Percentiles rank a stretch among this genome's conserved stretches.
Conservation (phyloP, 805 yeast species). For the Teunomyces kruisii region DNA sequence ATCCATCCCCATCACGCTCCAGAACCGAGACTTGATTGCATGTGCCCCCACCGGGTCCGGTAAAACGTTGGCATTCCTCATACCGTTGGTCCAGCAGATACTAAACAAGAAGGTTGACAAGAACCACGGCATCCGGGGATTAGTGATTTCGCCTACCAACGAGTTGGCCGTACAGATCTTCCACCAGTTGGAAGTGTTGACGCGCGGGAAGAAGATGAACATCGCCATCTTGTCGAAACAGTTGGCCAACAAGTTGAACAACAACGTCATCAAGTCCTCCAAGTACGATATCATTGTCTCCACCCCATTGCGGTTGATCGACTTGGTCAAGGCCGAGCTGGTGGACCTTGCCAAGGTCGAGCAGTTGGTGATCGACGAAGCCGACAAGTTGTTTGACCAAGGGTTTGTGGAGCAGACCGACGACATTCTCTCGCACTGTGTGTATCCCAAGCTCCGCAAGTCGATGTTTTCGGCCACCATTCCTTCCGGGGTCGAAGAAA, state of each 20-base stretch:
- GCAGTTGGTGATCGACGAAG: constrained; percentile 87
- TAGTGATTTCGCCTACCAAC: constrained; percentile 90
- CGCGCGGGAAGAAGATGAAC: constrained; percentile 55
- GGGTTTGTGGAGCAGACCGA: constrained; percentile 91
- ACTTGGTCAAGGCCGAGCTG: constrained; percentile 61
- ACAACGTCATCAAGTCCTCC: constrained; percentile 54
- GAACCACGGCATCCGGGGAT: constrained; percentile 61
- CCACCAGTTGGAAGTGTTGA: constrained; percentile 60
- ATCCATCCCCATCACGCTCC: constrained; percentile 72
- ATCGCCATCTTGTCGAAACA: constrained; percentile 71
- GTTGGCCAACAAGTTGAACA: constrained; percentile 63
- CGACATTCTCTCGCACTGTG: constrained; percentile 64
- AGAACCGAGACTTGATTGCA: constrained; percentile 76
- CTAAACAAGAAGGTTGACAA: constrained; percentile 26
- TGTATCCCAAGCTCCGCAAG: constrained; percentile 54
- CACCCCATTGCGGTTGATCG: constrained; percentile 88
- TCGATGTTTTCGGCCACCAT: constrained; percentile 94
- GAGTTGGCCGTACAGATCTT: constrained; percentile 88
- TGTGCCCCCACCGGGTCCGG: constrained; percentile 99
- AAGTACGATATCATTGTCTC: constrained; percentile 80
- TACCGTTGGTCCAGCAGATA: constrained; percentile 70
- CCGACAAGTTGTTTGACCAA: constrained; percentile 87
- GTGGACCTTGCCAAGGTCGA: constrained; percentile 66
- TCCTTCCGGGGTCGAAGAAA: constrained; percentile 88
- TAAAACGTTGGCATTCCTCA: constrained; percentile 85